Base-by-base conservation (phyloP, 352 stramenopile genomes). In the Phytophthora podocarpi region DNA sequence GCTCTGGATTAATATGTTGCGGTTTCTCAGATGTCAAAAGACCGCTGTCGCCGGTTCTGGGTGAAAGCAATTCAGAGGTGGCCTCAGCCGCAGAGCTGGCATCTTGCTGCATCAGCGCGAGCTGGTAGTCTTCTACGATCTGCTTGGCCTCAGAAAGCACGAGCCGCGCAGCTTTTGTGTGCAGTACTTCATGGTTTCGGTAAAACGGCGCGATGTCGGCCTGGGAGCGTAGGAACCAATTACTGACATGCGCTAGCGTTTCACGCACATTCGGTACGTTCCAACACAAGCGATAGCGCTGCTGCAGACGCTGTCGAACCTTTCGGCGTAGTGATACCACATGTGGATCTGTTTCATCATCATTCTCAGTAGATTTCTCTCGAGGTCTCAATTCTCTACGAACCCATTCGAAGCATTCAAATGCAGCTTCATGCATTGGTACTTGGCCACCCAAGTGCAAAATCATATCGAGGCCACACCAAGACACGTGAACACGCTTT, bases 401-500 rank as follows among this genome's bases (percentile, higher is more conserved):
- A 24, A 78, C 56, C 82, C 80, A 94, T 10, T 82, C 56, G 12
- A 87, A 74, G 27, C 81, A 92, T 18, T 92, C 76, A 2, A 83
- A 46, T 3, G 76, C 75, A 27, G 81, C 79, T 62, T 91, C 77
- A 34, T 92, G 85, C 31, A 94, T 76, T 2, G 80, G 79, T 0
- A 91, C 82, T 70, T 94, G 85, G 3, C 85, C 85, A 13, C 85
- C 82, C 34, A 92, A 42, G 46, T 94, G 82, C 2, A 92, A 45
- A 13, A 92, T 63, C n/a, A 79, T 74, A 41, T 94, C 82, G 12
- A 94, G 67, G 8, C 82, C 79, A 36, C 79, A 85, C 82, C 82
- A 94, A 4, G 82, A 80, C 0, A 81, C 48, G 46, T 75, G 65
- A 10, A 83, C 64, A 3, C 81, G 70, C 11, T 85, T 63, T 23